Base-by-base conservation (phyloP, 2,329 filamentous ascomycete genomes). In the Penicillium sp. region DNA sequence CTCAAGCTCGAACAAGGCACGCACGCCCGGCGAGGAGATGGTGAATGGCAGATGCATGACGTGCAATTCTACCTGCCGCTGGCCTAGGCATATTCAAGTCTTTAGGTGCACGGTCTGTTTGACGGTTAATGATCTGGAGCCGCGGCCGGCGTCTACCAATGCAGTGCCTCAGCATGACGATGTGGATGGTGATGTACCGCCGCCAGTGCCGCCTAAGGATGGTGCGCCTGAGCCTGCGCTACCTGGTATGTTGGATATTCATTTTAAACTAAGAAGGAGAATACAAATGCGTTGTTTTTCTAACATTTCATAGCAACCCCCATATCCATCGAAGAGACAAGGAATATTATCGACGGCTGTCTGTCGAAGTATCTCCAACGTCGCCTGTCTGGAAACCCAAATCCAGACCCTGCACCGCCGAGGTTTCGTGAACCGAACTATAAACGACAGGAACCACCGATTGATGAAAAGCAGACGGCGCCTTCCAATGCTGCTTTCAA, bases 51-150 rank as follows among this genome's bases (percentile, higher is more conserved):
- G 84, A 64, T 96, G 91, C 70, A 91, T 93, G 83, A 92, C 91
- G 33, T 96, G 91, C 71, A 89, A 87, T 65, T 88, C 88, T 55
- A 83, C 86, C 56, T 87, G 95, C 62, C 82, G 88, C 56, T 96
- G 91, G 87, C 90, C 90, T 1, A 83, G 81, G 60, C 83, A 87
- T 53, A 74, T 91, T 60, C 82, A 82, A 35, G 83, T 87, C 38
- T 96, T 94, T 71, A 83, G 90, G 64, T 96, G 91, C 71, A 88
- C 89, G 43, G 87, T 90, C 55, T 96, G 91, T 71, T 77, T 89
- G 65, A 94, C 89, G 18, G 85, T 96, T 68, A 96, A 95, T 68
- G 91, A 96, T 68, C 72, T 96, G 52, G 79, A 82, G 59, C 79
- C 80, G 43, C 66, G 66, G 30, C 61, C 58, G 20, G 68, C 71